These are phyloP conservation scores for Arabis hirsuta DNA, from an alignment of 345 rosid genomes.

Conservation along the genomic window DNA sequence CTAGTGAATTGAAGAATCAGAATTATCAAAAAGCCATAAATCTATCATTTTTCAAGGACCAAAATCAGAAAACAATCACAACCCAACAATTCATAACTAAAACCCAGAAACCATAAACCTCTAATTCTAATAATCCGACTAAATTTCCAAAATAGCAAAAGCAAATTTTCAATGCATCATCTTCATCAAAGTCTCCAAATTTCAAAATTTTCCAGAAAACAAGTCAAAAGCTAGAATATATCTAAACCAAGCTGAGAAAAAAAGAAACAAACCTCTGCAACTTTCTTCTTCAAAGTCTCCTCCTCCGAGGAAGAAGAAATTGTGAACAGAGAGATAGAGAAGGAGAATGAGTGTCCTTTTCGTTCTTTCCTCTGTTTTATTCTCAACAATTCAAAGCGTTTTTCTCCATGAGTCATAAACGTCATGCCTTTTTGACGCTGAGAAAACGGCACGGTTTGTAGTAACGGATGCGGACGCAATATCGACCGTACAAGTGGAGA, in stretches of 20 bases:
- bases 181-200: no score
- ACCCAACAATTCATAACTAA: background rate
- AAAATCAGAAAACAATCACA: background rate
- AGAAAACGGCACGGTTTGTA: slow-evolving; percentile 14
- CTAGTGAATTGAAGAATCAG: background rate
- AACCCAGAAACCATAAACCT: background rate
- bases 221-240: background rate
- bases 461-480: slow-evolving; percentile 25
- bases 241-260: background rate
- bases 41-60: background rate
- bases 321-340: background rate
- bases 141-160: background rate
- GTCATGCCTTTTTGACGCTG: background rate
- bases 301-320: slow-evolving; percentile 24
- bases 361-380: slow-evolving; percentile 13
- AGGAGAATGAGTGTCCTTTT: slow-evolving; percentile 32
- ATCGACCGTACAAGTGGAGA: slow-evolving; percentile 40
- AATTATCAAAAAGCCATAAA: background rate
- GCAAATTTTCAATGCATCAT: background rate
- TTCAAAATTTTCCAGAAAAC: background rate
- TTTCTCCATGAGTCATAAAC: background rate
- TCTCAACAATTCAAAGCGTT: slow-evolving; percentile 23
- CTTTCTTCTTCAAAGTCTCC: slow-evolving; percentile 26
- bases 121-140: background rate
- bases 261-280: slow-evolving; percentile 6